Conservation (phyloP, 805 yeast genomes). For the Danielozyma ontarioensis region DNA sequence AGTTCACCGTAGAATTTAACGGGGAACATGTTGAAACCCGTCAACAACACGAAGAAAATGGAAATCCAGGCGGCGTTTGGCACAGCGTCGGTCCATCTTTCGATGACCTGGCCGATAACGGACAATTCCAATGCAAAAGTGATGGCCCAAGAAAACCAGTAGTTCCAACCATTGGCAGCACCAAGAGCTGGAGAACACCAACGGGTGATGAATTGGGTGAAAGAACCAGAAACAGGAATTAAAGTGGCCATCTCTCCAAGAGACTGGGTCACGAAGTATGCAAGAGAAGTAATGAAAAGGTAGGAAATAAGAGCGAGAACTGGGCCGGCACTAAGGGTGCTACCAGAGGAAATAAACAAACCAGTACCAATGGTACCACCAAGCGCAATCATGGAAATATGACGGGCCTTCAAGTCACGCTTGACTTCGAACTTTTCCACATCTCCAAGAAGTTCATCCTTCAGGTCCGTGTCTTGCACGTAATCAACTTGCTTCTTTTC, state of each 20-base stretch:
- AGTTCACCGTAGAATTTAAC: slow-evolving; percentile 69
- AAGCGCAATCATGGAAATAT: slow-evolving; percentile 68
- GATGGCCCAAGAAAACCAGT: slow-evolving; percentile 76
- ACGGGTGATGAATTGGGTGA: slow-evolving; percentile 64
- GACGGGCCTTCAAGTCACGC: slow-evolving; percentile 60
- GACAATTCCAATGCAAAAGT: slow-evolving; percentile 73
- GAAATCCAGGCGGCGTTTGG: slow-evolving; percentile 71
- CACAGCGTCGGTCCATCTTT: slow-evolving; percentile 64
- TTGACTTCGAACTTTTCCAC: slow-evolving; percentile 34
- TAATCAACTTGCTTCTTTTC: slow-evolving; percentile 12
- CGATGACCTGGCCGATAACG: slow-evolving; percentile 60
- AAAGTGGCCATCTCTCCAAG: slow-evolving; percentile 80
- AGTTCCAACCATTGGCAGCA: slow-evolving; percentile 66
- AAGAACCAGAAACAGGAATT: slow-evolving; percentile 65
- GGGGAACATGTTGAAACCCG: slow-evolving; percentile 55
- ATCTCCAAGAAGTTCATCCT: not conserved
- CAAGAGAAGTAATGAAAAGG: slow-evolving; percentile 60
- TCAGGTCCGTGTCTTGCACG: slow-evolving; percentile 12
- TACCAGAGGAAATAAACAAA: slow-evolving; percentile 59
- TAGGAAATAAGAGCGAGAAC: slow-evolving; percentile 62
- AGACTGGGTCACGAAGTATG: slow-evolving; percentile 62
- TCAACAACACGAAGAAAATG: slow-evolving; percentile 56
- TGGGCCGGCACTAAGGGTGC: slow-evolving; percentile 63
- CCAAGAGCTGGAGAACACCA: slow-evolving; percentile 70
- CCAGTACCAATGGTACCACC: slow-evolving; percentile 84